These are phyloP conservation scores for Wallacemonas collosoma DNA, from an alignment of 208 protist species.

Conservation along the genomic window DNA sequence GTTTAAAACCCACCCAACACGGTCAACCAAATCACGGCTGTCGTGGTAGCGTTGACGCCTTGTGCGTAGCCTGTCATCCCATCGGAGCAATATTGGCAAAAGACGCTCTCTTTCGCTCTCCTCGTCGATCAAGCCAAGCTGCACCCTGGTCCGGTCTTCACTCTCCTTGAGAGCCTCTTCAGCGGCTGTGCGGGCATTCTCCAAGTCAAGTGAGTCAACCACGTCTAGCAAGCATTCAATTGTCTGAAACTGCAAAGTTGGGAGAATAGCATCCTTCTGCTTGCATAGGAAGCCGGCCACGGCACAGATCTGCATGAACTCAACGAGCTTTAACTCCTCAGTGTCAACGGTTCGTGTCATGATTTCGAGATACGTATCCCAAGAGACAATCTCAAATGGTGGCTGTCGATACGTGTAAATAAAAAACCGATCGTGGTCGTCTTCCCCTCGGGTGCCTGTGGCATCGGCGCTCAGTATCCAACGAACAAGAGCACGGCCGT, in stretches of 20 bases:
- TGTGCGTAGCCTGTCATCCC: slow-evolving; percentile 28
- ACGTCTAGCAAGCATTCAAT: slow-evolving; percentile 72
- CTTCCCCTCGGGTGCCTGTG: background rate
- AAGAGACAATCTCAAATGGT: slow-evolving; percentile 66
- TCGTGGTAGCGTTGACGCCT: slow-evolving; percentile 37
- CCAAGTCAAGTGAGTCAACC: slow-evolving; percentile 61
- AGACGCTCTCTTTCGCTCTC: slow-evolving; percentile 19
- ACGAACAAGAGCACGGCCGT: slow-evolving; percentile 61
- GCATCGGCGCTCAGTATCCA: slow-evolving; percentile 71
- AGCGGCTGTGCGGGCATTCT: slow-evolving; percentile 15
- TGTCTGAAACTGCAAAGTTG: slow-evolving; percentile 74
- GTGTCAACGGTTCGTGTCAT: slow-evolving; percentile 44
- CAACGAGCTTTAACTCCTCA: slow-evolving; percentile 54
- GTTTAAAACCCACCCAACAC: slow-evolving; percentile 74
- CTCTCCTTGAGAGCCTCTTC: slow-evolving; percentile 21
- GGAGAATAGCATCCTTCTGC: slow-evolving; percentile 67
- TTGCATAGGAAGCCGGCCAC: slow-evolving; percentile 71
- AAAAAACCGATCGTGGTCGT: slow-evolving; percentile 43
- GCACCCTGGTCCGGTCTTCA: slow-evolving; percentile 17
- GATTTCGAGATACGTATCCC: slow-evolving; percentile 48
- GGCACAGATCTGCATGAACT: slow-evolving; percentile 70
- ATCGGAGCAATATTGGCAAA: slow-evolving; percentile 25
- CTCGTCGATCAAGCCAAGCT: background rate
- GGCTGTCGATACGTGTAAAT: slow-evolving; percentile 66
- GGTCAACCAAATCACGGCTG: slow-evolving; percentile 56